Conservation (phyloP, 768 basidiomycete species). For the Lactarius evosmus region DNA sequence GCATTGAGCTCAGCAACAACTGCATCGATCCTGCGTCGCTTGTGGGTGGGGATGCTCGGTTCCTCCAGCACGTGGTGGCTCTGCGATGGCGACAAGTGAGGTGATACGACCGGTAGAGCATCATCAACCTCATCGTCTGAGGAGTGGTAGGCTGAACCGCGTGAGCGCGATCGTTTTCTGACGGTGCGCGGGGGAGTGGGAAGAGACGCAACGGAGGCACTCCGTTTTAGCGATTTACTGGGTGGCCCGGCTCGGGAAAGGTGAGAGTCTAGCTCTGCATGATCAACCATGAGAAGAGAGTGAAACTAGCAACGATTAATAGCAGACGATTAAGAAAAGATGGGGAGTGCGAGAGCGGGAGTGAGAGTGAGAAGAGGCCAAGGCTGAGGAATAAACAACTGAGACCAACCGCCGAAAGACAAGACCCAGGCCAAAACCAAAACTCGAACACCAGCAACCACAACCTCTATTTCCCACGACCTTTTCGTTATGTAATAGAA, state of each 20-base stretch:
- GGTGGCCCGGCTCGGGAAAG: conserved; percentile 6
- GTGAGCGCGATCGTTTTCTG: conserved; percentile 28
- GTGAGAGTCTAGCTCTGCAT: conserved; percentile 10
- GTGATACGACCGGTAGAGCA: conserved; percentile 23
- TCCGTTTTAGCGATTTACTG: conserved; percentile 26
- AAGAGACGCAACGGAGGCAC: conserved; percentile 28
- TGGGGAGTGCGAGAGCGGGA: not conserved
- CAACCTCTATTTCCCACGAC: not conserved
- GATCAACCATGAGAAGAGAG: conserved; percentile 19
- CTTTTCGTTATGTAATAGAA: conserved; percentile 1
- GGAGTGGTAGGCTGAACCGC: conserved; percentile 25
- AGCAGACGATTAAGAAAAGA: conserved; percentile 1
- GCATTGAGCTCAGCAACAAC: conserved; percentile 25
- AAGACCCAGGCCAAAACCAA: not conserved
- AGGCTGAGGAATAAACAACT: conserved; percentile 9
- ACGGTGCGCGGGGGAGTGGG: conserved; percentile 27
- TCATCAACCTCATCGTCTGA: conserved; percentile 27
- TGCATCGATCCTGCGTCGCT: conserved; percentile 27
- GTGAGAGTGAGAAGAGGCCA: not conserved
- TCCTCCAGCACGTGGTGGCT: conserved; percentile 17
- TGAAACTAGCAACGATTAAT: not conserved
- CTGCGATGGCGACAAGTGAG: conserved; percentile 19
- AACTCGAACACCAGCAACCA: not conserved
- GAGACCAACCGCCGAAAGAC: conserved; percentile 12
- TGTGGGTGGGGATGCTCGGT: not conserved